Base-by-base conservation (phyloP, 2,329 filamentous ascomycete genomes). In the Metarhizium brunneum region DNA sequence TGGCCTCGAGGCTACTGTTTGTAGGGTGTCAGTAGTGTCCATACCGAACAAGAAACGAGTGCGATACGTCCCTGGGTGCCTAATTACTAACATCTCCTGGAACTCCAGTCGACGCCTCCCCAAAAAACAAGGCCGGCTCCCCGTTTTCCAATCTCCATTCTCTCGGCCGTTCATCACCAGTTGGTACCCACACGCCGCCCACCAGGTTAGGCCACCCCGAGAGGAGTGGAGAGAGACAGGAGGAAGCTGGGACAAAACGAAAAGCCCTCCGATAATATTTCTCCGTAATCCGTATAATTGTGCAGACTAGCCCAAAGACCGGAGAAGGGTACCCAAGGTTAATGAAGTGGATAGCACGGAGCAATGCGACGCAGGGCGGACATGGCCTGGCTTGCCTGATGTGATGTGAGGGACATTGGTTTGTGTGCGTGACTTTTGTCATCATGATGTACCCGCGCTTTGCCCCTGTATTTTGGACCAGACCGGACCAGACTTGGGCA, bases 81-180 rank as follows among this genome's bases (percentile, higher is more conserved):
- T 25, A 25, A 3, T 25, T 25, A 25, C 25, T 7, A 35, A 8
- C 45, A 6, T 29, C 25, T 16, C 4, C 32, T 29, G 30, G 25
- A 5, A 2, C 11, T 30, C 13, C 11, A 2, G n/a, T 6, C 13
- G 10, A 6, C 25, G 20, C 25, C 45, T 2, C 45, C 25, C 42
- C 8, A 48, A 48, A 30, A 48, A 30, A 30, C 13, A n/a, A 14
- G 25, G 45, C 20, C 25, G 45, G 45, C 7, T 18, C 42, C 42
- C 18, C 25, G 14, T 48, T 29, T 11, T 30, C 45, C 20, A 48
- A 14, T 35, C 51, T 20, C 25, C 38, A 35, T 47, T 47, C 38
- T 47, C 42, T 53, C 51, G 51, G 51, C 51, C 51, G 51, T 53
- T 47, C 42, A 45, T 35, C 40, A 29, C 16, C 42, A 32, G 50